Base-by-base conservation (phyloP, 352 stramenopile species). In the Phytophthora sp. region DNA sequence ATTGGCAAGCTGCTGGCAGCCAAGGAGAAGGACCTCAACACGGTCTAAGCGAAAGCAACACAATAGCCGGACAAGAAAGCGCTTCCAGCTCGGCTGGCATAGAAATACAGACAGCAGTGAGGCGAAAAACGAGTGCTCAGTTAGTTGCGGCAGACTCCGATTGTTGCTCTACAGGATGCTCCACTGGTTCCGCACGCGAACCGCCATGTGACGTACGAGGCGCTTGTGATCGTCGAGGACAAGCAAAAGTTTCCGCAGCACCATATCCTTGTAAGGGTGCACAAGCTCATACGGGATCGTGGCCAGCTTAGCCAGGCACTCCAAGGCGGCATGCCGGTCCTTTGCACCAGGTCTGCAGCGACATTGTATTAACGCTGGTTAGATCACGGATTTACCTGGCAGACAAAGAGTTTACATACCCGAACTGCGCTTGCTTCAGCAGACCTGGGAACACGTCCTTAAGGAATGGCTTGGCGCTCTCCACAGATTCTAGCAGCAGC, bases 121-220 rank as follows among this genome's bases (percentile, higher is more conserved):
- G 37, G 13, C 30, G 12, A 37, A n/a, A n/a, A n/a, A n/a, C n/a
- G n/a, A n/a, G n/a, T n/a, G 6, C 20, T 34, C 10, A 27, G 18
- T 13, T 37, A 24, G 12, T 34, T 48, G 45, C 59, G 54, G 50
- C 34, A 62, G 15, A 39, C 23, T 38, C 21, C 42, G 48, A 30
- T n/a, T 53, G 32, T 60, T 38, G 24, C n/a, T 74, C 68, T 89
- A 95, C 61, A 97, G 72, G 35, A 97, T 82, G 53, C 89, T 93
- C 90, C 90, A 97, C 64, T 91, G 73, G 77, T 97, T 97, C 58
- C 90, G 87, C 54, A 96, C 86, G n/a, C 87, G 84, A 49, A 96
- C 90, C 2, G 88, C 84, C 48, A 77, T 81, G 66, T 96, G 87
- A 24, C 90, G 89, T 51, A 97, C 89, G 35, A 94, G 84, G 23